Conservation (phyloP, 257 asterid genomes). For the Cruciata laevipes region DNA sequence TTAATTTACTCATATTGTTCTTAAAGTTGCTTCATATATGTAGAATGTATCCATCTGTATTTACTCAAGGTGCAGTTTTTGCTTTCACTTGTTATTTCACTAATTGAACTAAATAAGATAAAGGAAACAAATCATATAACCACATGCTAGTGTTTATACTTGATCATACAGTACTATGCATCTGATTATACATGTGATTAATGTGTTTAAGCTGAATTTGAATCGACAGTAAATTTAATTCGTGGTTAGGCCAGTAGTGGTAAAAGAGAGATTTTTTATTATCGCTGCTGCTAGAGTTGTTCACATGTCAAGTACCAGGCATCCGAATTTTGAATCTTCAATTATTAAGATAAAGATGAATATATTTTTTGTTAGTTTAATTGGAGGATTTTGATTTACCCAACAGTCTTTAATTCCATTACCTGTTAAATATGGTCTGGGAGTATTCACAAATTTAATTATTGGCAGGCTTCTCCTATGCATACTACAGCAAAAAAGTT, state of each 20-base stretch:
- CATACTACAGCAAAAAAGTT: conserved; percentile 66
- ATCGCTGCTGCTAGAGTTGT: neutral
- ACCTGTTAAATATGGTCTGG: neutral
- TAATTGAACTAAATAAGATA: neutral
- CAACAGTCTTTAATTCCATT: neutral
- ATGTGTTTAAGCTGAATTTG: neutral
- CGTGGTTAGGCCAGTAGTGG: neutral
- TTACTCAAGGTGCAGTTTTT: neutral
- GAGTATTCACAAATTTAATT: conserved; percentile 1
- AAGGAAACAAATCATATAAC: neutral
- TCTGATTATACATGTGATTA: neutral
- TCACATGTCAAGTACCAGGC: neutral
- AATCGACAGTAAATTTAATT: neutral
- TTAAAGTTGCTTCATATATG: too few species aligned
- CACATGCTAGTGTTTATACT: neutral
- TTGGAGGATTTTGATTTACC: too few species aligned
- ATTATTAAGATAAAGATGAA: neutral
- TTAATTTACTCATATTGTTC: neutral
- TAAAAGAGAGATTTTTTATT: neutral
- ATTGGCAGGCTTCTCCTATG: conserved; percentile 69
- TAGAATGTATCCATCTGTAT: neutral
- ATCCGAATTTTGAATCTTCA: neutral
- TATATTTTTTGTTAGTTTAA: neutral
- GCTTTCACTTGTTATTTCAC: neutral
- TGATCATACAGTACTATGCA: neutral